Evolutionary conservation across 306 rosid species (phyloP).

Genomic region (Cyamopsis tetragonoloba): DNA sequence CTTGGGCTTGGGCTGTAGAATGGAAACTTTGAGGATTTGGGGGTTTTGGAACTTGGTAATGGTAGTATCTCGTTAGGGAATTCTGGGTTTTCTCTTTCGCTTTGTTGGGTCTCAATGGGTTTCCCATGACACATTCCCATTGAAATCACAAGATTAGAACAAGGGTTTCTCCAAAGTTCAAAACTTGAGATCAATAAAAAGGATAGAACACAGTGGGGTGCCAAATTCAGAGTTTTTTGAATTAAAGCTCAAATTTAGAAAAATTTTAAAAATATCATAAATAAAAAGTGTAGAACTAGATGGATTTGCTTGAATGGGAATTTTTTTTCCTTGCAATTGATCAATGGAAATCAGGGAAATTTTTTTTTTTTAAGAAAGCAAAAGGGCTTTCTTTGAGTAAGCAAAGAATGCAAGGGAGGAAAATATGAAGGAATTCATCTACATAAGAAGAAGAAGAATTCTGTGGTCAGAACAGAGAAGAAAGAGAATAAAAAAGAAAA

Average conservation of each 20-base stretch:
- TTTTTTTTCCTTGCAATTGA: not conserved
- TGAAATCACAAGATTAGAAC: not conserved
- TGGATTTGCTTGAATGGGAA: not conserved
- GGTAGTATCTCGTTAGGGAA: not conserved
- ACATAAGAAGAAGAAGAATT: not conserved
- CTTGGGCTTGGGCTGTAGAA: constrained; percentile 78
- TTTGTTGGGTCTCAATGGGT: not conserved
- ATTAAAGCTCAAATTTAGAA: not conserved
- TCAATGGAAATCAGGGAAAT: constrained; percentile 20
- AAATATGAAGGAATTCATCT: not conserved
- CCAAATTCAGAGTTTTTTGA: not conserved
- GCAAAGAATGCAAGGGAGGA: not conserved
- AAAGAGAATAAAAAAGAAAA: not conserved
- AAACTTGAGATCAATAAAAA: not conserved
- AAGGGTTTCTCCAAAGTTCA: not conserved
- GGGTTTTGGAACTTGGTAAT: not conserved
- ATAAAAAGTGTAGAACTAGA: not conserved
- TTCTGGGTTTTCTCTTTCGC: not conserved
- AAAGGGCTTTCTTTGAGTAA: not conserved
- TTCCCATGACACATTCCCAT: constrained; percentile 19
- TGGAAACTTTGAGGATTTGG: constrained; percentile 34
- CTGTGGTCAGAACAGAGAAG: not conserved
- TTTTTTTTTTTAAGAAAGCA: not conserved
- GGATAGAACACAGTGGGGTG: no score
- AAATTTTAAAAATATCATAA: not conserved